Conservation (phyloP, 257 asterid species). For the Rubia yunnanensis region DNA sequence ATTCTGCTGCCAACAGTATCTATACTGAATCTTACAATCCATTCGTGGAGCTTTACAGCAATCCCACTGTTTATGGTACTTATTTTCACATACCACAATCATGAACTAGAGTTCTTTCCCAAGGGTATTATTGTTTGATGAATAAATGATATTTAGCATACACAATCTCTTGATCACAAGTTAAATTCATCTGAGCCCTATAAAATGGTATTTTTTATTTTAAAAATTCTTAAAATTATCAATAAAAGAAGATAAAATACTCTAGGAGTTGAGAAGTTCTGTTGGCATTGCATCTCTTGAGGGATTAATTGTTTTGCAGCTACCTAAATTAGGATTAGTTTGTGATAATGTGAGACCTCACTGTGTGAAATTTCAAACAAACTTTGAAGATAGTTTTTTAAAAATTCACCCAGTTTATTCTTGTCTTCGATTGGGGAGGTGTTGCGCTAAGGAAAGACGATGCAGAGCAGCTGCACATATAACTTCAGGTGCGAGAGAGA, state of each 20-base stretch:
- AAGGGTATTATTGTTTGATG: neutral
- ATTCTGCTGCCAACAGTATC: neutral
- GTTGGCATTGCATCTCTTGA: neutral
- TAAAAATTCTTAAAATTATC: neutral
- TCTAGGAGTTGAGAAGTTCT: neutral
- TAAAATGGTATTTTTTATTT: neutral
- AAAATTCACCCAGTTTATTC: neutral
- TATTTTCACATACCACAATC: neutral
- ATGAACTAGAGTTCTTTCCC: neutral
- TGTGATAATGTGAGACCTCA: neutral
- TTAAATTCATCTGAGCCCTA: neutral
- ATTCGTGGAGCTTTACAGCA: neutral
- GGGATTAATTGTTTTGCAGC: neutral
- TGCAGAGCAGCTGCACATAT: neutral
- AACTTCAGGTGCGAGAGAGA: neutral
- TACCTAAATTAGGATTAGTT: neutral
- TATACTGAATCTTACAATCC: neutral
- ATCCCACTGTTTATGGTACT: neutral
- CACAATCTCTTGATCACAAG: neutral
- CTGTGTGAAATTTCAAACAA: neutral
- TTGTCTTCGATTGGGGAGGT: neutral
- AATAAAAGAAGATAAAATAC: too few species aligned
- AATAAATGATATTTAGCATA: neutral
- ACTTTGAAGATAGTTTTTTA: neutral
- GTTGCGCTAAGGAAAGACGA: neutral